Base-by-base conservation (phyloP, 1,284 basidiomycete genomes). In the Ganoderma boninense region DNA sequence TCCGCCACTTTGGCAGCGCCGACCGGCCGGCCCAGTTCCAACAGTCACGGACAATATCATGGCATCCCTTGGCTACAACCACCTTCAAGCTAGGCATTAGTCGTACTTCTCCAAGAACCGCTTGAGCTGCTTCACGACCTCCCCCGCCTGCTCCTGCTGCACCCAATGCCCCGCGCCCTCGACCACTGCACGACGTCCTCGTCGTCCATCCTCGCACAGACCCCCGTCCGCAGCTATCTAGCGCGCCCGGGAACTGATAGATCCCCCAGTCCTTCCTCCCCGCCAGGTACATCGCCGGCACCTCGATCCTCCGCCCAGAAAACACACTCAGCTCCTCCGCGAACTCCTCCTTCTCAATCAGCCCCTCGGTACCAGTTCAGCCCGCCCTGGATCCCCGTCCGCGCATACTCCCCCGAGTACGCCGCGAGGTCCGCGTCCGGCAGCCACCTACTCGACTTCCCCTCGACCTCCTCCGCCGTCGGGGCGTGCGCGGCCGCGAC, bases 91-190 rank as follows among this genome's bases (percentile, higher is more conserved):
- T 29, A 29, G 26, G 11, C 35, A 2, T 35, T 18, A 40, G 32
- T 38, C 11, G 26, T 56, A 42, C 32, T 68, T 78, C 32, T 69
- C 70, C 64, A 86, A 77, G 74, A 88, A 87, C 35, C 78, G 67
- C 60, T 81, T 49, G 65, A 88, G 63, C 18, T 76, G 72, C 29
- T 67, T 29, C 2, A 87, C 79, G 1, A 89, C 83, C 6, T 66
- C 72, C 38, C 74, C 74, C 32, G 80, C 75, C 62, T 75, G 71
- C 72, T 81, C 82, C 64, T 83, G 88, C 77, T 89, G 89, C 26
- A 87, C 86, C 89, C 90, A 90, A 78, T 90, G 89, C 0, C 90
- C 90, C 0, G 88, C 89, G 2, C 85, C 84, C 3, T 86, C 80
- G n/a, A 91, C 79, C 59, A 90, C n/a, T n/a, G 73, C n/a, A 87